Evolutionary conservation across 257 asterid species (phyloP).

Genomic region (Salvia miltiorrhiza): DNA sequence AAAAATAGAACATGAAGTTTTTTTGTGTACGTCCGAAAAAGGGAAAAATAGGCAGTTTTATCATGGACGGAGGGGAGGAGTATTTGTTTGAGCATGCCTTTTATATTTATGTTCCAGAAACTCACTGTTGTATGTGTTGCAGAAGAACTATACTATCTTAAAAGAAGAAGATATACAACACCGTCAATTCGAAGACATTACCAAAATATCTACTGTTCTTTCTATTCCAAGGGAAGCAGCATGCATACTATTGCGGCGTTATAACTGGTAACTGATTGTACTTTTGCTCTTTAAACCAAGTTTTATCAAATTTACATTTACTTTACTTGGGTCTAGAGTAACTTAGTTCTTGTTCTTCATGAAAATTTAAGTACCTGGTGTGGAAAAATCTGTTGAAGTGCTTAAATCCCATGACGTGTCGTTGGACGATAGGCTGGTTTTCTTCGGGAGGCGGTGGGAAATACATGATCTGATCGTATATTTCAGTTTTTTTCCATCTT

Average conservation of each 20-base stretch:
- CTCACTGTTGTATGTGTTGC: slow-evolving; percentile 24
- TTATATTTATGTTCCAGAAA: background rate
- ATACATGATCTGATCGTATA: background rate
- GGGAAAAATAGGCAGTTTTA: too few species aligned
- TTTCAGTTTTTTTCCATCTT: slow-evolving; percentile 13
- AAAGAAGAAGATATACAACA: slow-evolving; percentile 74
- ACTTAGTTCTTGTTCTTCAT: slow-evolving; percentile 1
- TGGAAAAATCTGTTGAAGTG: background rate
- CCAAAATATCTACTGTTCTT: slow-evolving; percentile 67
- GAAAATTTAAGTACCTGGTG: background rate
- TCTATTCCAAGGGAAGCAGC: slow-evolving; percentile 77
- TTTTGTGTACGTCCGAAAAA: too few species aligned
- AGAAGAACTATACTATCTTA: slow-evolving; percentile 71
- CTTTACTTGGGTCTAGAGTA: background rate
- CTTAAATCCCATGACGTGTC: background rate
- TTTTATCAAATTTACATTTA: slow-evolving; percentile 1
- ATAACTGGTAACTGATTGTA: slow-evolving; percentile 56
- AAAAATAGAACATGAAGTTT: too few species aligned
- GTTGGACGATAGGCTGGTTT: background rate
- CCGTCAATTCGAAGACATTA: slow-evolving; percentile 74
- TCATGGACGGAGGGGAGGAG: too few species aligned
- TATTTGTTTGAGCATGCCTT: slow-evolving; percentile 4
- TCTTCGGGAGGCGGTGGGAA: background rate
- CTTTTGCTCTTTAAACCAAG: background rate
- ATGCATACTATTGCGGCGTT: slow-evolving; percentile 70